Percentiles rank a stretch among this genome's conserved stretches.
Conservation (phyloP, 768 basidiomycete genomes). For the Lactarius evosmus region DNA sequence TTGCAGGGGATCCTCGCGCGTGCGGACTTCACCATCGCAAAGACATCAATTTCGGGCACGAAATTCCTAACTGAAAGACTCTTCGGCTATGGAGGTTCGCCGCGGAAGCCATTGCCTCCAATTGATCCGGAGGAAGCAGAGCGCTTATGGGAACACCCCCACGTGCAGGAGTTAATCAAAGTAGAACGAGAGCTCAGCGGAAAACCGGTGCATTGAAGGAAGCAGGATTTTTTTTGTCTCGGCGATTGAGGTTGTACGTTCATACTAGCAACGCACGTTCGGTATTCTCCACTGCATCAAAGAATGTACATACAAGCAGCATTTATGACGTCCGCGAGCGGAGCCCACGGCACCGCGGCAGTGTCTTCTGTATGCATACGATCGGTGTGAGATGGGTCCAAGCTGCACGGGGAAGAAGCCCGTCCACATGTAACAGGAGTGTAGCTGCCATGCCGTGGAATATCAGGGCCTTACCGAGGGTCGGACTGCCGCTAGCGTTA, state of each 20-base stretch:
- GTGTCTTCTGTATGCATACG: background rate
- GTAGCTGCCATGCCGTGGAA: background rate
- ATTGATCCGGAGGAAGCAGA: slow-evolving; percentile 53
- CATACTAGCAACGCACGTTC: background rate
- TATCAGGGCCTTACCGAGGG: background rate
- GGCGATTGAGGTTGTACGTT: background rate
- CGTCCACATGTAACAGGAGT: background rate
- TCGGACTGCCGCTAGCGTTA: background rate
- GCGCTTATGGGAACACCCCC: slow-evolving; percentile 67
- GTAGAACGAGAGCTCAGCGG: slow-evolving; percentile 58
- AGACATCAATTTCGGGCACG: slow-evolving; percentile 75
- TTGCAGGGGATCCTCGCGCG: slow-evolving; percentile 79
- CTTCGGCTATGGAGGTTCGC: slow-evolving; percentile 76
- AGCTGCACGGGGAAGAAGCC: background rate
- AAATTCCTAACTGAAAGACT: slow-evolving; percentile 73
- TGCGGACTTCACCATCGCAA: slow-evolving; percentile 77
- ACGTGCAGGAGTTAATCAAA: slow-evolving; percentile 63
- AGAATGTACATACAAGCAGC: background rate
- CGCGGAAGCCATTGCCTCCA: slow-evolving; percentile 75
- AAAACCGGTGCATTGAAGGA: slow-evolving; percentile 32
- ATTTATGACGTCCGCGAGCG: background rate
- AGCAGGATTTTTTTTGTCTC: background rate
- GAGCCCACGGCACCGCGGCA: slow-evolving; percentile 1
- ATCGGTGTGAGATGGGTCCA: background rate
- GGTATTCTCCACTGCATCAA: background rate